Evolutionary conservation across 2,329 filamentous ascomycete genomes (phyloP).

Genomic region (Fusarium albidum): DNA sequence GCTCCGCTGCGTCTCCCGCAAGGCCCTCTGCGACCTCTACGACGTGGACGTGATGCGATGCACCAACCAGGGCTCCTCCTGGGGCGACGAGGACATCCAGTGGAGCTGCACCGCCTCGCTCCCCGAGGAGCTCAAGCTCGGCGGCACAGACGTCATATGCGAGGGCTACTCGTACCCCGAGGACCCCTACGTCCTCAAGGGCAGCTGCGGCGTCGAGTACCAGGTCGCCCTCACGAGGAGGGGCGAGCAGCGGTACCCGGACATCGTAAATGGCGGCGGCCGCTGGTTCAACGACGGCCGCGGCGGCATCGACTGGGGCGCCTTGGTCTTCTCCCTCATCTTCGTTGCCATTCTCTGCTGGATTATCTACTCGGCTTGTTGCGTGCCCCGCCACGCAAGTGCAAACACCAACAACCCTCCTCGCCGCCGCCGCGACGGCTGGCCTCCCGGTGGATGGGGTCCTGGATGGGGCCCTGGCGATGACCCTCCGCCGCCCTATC

Average conservation of each 20-base stretch:
- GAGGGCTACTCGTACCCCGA: constrained; percentile 83
- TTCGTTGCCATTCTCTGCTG: constrained; percentile 68
- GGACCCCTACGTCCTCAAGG: constrained; percentile 87
- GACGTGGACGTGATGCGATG: constrained; percentile 86
- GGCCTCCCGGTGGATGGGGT: constrained; percentile 48
- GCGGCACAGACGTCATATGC: constrained; percentile 88
- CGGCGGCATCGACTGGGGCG: constrained; percentile 45
- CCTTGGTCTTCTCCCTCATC: constrained; percentile 65
- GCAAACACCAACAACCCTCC: constrained; percentile 21
- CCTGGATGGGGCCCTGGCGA: constrained; percentile 53
- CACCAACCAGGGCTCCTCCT: constrained; percentile 83
- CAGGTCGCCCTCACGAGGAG: constrained; percentile 77
- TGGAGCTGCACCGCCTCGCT: constrained; percentile 82
- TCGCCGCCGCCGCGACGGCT: constrained; percentile 39
- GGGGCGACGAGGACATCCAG: constrained; percentile 81
- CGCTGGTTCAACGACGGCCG: constrained; percentile 46
- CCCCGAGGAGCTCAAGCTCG: constrained; percentile 73
- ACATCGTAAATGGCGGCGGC: constrained; percentile 52
- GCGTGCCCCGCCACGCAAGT: constrained; percentile 13
- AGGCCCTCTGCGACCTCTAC: constrained; percentile 72
- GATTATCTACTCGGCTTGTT: constrained; percentile 68
- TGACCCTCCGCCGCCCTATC: constrained; percentile 61
- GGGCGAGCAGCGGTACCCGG: constrained; percentile 76
- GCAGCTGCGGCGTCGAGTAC: constrained; percentile 94
- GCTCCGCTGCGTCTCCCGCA: constrained; percentile 77